Evolutionary conservation across 768 basidiomycete genomes (phyloP).

Genomic region (Pleurotus giganteus): DNA sequence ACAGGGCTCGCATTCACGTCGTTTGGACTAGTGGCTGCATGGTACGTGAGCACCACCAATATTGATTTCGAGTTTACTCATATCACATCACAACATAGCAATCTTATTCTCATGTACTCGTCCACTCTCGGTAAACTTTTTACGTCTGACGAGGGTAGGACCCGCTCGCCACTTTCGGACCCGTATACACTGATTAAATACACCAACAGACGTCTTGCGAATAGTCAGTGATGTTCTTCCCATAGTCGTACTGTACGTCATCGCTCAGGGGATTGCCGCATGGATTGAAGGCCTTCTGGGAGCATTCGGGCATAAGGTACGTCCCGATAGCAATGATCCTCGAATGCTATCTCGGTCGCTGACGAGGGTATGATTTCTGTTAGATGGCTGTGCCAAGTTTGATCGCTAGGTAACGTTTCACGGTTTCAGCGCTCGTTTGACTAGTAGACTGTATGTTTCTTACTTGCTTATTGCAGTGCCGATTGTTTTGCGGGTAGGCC

Average conservation of each 20-base stretch:
- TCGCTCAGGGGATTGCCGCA: slow-evolving; percentile 2
- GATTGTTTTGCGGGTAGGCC: slow-evolving; percentile 5
- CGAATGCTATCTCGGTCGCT: not conserved
- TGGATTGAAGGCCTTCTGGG: slow-evolving; percentile 9
- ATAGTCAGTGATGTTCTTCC: slow-evolving; percentile 1
- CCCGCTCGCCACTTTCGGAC: not conserved
- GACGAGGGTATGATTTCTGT: not conserved
- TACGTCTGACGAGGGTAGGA: slow-evolving; percentile 8
- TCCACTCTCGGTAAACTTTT: not conserved
- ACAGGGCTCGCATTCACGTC: not conserved
- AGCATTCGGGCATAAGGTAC: not conserved
- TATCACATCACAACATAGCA: slow-evolving; percentile 4
- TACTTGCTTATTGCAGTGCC: not conserved
- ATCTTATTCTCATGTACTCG: slow-evolving; percentile 2
- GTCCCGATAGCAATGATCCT: not conserved
- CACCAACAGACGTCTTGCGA: slow-evolving; percentile 6
- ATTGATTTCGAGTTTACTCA: not conserved
- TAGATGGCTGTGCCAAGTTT: slow-evolving; percentile 2
- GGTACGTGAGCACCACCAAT: not conserved
- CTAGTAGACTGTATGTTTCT: not conserved
- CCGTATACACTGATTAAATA: not conserved
- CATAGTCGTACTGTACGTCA: not conserved
- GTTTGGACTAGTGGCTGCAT: not conserved
- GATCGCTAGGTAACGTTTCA: not conserved
- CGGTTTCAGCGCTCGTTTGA: not conserved